These are phyloP conservation scores for Zalaria obscura DNA, from an alignment of 2,329 filamentous ascomycete genomes.

Conservation along the genomic window DNA sequence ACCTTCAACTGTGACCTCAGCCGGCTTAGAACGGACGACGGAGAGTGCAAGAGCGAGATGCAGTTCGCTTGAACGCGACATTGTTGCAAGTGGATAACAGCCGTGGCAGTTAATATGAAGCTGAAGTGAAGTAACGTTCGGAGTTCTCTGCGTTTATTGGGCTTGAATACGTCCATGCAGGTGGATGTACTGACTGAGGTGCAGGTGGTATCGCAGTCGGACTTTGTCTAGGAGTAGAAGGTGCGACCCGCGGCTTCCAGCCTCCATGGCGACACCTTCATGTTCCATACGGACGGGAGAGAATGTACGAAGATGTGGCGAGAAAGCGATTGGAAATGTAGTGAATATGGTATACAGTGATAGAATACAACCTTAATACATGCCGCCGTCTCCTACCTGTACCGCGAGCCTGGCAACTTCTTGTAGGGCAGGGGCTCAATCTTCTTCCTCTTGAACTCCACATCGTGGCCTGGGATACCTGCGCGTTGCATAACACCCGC, in stretches of 20 bases:
- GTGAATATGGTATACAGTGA: background rate
- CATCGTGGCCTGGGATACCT: constrained; percentile 57
- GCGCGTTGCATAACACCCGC: constrained; percentile 74
- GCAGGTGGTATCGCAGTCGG: no score
- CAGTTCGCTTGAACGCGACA: background rate
- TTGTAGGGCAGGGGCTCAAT: constrained; percentile 54
- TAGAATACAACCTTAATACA: constrained; percentile 4
- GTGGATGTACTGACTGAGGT: no score
- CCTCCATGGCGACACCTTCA: background rate
- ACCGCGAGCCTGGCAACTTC: constrained; percentile 36
- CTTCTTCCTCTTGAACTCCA: constrained; percentile 74
- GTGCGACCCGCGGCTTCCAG: no score
- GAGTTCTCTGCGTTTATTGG: no score
- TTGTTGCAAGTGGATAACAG: background rate
- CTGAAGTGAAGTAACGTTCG: no score
- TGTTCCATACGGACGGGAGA: background rate
- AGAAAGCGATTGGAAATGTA: background rate
- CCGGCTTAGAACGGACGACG: constrained; percentile 22
- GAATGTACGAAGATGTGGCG: constrained; percentile 1
- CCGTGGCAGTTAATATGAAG: no score
- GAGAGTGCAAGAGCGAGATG: constrained; percentile 15
- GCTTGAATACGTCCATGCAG: no score
- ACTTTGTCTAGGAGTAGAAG: no score
- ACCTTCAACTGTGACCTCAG: constrained; percentile 15
- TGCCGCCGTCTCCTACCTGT: constrained; percentile 20